Base-by-base conservation (phyloP, 2,329 filamentous ascomycete genomes). In the Aspergillus vadensis region DNA sequence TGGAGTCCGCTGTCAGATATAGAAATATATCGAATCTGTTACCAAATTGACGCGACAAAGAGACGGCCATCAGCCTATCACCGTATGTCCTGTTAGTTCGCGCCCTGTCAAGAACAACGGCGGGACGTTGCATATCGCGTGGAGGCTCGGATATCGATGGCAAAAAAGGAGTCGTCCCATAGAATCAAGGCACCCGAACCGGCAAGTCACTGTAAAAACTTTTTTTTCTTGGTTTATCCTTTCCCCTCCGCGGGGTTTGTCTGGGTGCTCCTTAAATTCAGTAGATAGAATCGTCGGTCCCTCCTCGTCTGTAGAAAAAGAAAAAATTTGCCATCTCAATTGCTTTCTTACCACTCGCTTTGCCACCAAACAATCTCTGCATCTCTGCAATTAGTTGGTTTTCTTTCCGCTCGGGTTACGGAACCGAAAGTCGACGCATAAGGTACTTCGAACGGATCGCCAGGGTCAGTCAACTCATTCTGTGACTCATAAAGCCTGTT, bases 111-210 rank as follows among this genome's bases (percentile, higher is more conserved):
- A 10, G 27, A n/a, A 50, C 25, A 30, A 30, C 10, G 25, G 44
- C 44, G 44, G 44, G 21, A 25, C 21, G 12, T 49, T 23, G 38
- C 19, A 32, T 36, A 15, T 23, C 50, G 21, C 8, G 27, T 58
- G 17, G 32, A 41, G 41, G 52, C 25, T 61, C 52, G 55, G 59
- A 64, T 60, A 55, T 61, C 57, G 62, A 67, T 64, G 60, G 59
- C 58, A 54, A 64, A 56, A 48, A 30, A 14, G 10, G 32, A 14
- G 10, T 36, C 7, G 52, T 57, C 47, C 60, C 59, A 55, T 27
- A 58, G 51, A 47, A 54, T 36, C 32, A 32, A 50, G 44, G 52
- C 27, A 61, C 56, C 62, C 61, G 62, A 59, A 58, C 61, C 65
- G 63, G 53, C 30, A 27, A 36, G 48, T n/a, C 19, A 48, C 19